A percentile compares a stretch with the other conserved stretches of the same genome.
Conservation (phyloP, 2,329 filamentous ascomycete genomes). For the Exophiala mesophila region DNA sequence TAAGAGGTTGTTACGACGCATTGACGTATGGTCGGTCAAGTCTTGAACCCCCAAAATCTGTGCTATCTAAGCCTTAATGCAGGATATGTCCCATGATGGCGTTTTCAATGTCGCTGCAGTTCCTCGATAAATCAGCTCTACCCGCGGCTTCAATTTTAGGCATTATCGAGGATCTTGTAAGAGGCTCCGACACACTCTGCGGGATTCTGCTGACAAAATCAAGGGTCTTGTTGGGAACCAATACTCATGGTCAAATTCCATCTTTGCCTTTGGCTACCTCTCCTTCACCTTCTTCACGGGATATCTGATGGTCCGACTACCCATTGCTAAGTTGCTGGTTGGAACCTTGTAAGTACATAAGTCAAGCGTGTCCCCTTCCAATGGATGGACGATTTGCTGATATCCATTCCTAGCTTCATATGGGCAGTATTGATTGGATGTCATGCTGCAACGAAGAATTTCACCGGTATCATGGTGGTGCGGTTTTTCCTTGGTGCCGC, state of each 20-base stretch:
- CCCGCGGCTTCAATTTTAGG: conserved; percentile 33
- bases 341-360: conserved; percentile 30
- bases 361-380: not conserved
- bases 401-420: conserved; percentile 36
- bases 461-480: conserved; percentile 45
- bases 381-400: not conserved
- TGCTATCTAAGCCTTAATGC: too few relatives aligned
- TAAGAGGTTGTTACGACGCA: too few relatives aligned
- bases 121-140: conserved; percentile 35
- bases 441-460: conserved; percentile 45
- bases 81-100: too few relatives aligned
- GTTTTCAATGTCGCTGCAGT: too few relatives aligned
- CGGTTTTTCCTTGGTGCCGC: conserved; percentile 53
- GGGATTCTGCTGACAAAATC: conserved; percentile 19
- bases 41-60: too few relatives aligned
- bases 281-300: conserved; percentile 38
- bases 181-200: not conserved
- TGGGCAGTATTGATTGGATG: conserved; percentile 44
- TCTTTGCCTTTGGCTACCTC: conserved; percentile 35
- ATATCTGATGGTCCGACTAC: conserved; percentile 35
- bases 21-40: too few relatives aligned
- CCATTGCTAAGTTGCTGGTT: conserved; percentile 35
- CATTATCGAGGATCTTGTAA: conserved; percentile 28
- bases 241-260: conserved; percentile 31
- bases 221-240: conserved; percentile 16